Conservation (phyloP, 345 rosid genomes). For the Sisymbrium altissimum region DNA sequence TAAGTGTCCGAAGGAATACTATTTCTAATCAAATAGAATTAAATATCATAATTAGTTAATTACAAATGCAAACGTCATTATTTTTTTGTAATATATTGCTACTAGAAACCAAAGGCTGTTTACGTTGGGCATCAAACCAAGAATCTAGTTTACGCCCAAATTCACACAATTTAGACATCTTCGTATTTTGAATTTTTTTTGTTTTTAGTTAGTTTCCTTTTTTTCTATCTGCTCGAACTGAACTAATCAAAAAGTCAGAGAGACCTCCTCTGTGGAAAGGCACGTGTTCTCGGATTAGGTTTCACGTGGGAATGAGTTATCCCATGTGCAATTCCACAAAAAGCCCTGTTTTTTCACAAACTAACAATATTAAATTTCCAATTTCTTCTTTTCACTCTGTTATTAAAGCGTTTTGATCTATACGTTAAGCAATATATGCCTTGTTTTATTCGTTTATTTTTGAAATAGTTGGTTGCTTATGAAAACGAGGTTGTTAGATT, state of each 20-base stretch:
- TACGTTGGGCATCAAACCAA: constrained; percentile 24
- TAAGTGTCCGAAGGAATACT: constrained; percentile 12
- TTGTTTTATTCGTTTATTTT: constrained; percentile 26
- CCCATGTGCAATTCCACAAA: constrained; percentile 34
- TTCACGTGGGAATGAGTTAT: constrained; percentile 36
- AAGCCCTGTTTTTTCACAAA: neutral
- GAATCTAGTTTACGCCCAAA: constrained; percentile 16
- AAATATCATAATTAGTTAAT: neutral
- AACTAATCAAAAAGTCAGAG: constrained; percentile 28
- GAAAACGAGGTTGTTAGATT: constrained; percentile 31
- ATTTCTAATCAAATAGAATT: neutral
- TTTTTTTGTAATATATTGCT: neutral
- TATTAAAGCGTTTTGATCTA: constrained; percentile 23
- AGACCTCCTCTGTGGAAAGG: constrained; percentile 25
- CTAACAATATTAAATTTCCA: neutral
- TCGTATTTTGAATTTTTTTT: constrained; percentile 6
- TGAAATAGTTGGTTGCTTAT: constrained; percentile 5
- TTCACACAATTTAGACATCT: constrained; percentile 28
- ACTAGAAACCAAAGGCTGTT: neutral
- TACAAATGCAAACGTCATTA: constrained; percentile 8
- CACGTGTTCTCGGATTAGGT: constrained; percentile 35
- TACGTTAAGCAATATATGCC: constrained; percentile 30
- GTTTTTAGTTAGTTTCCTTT: neutral
- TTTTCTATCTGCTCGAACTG: constrained; percentile 4
- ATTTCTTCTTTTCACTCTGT: constrained; percentile 3